Evolutionary conservation across 352 stramenopile species (phyloP), one percentile per base, ranked within the genome.

Genomic region (Globisporangium emineosum): DNA sequence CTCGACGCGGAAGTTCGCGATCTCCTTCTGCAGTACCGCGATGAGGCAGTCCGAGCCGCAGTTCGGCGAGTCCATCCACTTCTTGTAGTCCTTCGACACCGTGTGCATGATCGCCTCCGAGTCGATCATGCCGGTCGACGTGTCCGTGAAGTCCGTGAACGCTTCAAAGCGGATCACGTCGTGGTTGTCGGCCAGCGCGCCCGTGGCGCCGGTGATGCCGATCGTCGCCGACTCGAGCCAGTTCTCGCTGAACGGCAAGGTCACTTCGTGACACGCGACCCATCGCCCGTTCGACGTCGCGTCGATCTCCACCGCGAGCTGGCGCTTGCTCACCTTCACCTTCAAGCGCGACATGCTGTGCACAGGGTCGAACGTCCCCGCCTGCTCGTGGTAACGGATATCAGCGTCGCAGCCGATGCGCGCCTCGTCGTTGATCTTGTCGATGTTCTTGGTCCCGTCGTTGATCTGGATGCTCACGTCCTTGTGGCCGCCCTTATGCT

Each of bases 51-150:
- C 82, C 12, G 76, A 79, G 29, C 79, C 82, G 62, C 86, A 94
- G 58, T 83, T 87, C 12, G 83, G 83, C 63, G 82, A 90, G 56
- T 92, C 80, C 55, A 94, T 76, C 80, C 80, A 92, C 65, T 90
- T 88, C 56, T 86, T 85, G 72, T 92, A 93, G 71, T 90, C 79
- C 74, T 93, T 91, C 9, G 82, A 92, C n/a, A 93, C 78, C 23
- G 70, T 86, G 66, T 94, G 85, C 79, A 88, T 81, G 53, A 90
- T 75, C 60, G 75, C 75, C 47, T 93, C 82, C 50, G 82, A 82
- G 66, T 94, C 86, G 35, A 81, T 73, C 2, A 62, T 60, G 21
- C 72, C 70, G 15, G 76, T 74, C 7, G 65, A 73, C 23, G 58
- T 51, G 63, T 93, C 84, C 32, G 62, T 60, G 47, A 81, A 81